Base-by-base conservation (phyloP, 805 yeast genomes). In the Metschnikowia baotianmanensis region DNA sequence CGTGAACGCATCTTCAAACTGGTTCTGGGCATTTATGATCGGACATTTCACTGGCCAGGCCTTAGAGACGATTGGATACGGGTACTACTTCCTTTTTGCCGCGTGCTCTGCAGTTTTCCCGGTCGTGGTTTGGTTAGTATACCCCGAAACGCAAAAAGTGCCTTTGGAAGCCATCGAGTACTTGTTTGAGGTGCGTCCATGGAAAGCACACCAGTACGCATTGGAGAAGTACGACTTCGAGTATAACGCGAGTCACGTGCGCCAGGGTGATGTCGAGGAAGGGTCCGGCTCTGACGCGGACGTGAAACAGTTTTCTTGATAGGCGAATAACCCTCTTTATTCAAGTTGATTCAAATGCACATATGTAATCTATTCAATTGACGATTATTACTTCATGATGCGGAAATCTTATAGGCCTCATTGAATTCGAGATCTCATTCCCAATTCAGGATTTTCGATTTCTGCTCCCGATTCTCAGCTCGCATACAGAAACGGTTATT, bases 1-100 rank as follows among this genome's bases (percentile, higher is more conserved):
- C 18, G 56, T 72, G 38, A 71, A 70, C 43, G 71, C 76, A 0
- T 60, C 73, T 6, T 61, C 72, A 20, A 69, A 71, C 39, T 72
- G 78, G 78, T 66, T 71, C 49, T 71, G 76, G 69, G 74, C 73
- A 6, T 74, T 74, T 48, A 65, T 74, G 42, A 66, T 72, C 59
- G 75, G 74, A 5, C 61, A 74, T 45, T 68, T 65, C 47, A 67
- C 76, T 9, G 68, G 71, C 20, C 58, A 72, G 45, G 74, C 74
- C 60, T 63, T 73, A 34, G 57, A 58, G 22, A 55, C 58, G 23
- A 71, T 73, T 58, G 63, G 65, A 4, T 74, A 66, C 51, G 76
- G 74, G 19, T 61, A 69, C 29, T 73, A 69, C 52, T 69, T 72
- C 49, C 62, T 74, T 48, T 68, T 69, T 50, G 72, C 67, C 2